phyloP scores from a whole-genome alignment of 768 basidiomycete species.

The Multifurca ochricompacta region DNA sequence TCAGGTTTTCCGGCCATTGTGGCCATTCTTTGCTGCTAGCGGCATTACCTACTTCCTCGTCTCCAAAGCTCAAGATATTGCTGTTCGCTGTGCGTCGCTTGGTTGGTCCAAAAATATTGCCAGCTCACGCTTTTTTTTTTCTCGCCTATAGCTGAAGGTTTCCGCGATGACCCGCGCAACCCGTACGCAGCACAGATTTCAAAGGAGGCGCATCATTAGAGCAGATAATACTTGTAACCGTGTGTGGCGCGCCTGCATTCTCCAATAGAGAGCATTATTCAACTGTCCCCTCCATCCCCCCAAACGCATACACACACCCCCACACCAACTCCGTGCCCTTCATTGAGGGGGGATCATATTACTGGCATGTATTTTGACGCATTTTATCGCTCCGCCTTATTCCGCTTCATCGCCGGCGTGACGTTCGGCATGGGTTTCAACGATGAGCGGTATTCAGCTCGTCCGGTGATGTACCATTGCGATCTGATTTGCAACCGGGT shows the following conservation, averaged over 20 bases:
- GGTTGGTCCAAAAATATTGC: neutral
- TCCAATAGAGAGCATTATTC: slow-evolving; percentile 8
- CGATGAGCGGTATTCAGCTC: slow-evolving; percentile 38
- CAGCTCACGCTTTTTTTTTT: neutral
- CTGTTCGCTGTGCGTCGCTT: slow-evolving; percentile 56
- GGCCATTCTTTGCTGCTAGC: slow-evolving; percentile 71
- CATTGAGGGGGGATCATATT: neutral
- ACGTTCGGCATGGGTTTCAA: slow-evolving; percentile 28
- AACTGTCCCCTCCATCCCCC: neutral
- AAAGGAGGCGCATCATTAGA: slow-evolving; percentile 41
- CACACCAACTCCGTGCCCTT: neutral
- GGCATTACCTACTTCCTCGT: slow-evolving; percentile 60
- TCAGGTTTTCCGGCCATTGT: slow-evolving; percentile 66
- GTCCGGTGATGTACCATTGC: neutral
- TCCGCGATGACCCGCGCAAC: slow-evolving; percentile 72
- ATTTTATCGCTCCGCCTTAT: neutral
- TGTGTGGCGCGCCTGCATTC: neutral
- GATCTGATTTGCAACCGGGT: neutral
- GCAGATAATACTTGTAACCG: slow-evolving; percentile 1
- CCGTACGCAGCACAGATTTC: slow-evolving; percentile 76
- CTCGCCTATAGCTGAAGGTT: slow-evolving; percentile 45
- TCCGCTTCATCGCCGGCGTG: neutral
- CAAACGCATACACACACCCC: neutral
- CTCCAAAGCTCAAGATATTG: slow-evolving; percentile 56
- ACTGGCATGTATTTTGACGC: neutral